phyloP scores from a whole-genome alignment of 257 asterid genomes.

The Schizonepeta tenuifolia region DNA sequence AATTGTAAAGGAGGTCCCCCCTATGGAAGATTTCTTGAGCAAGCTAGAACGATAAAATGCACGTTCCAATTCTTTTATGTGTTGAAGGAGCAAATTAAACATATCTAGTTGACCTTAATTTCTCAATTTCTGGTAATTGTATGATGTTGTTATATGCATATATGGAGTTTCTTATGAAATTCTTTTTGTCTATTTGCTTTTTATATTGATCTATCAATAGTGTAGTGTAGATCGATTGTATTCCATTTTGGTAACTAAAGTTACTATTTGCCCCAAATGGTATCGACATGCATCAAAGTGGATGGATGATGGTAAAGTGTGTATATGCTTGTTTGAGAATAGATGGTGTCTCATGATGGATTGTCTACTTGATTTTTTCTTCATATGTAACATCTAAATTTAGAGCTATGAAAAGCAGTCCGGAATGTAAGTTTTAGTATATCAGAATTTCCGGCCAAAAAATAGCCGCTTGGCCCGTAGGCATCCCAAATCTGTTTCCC shows the following conservation, averaged over 20 bases:
- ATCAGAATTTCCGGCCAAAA: too few relatives aligned
- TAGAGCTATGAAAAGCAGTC: too few relatives aligned
- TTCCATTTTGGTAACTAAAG: neutral
- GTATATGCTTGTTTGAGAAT: neutral
- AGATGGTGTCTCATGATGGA: neutral
- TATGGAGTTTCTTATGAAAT: neutral
- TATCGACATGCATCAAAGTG: neutral
- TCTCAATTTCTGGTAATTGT: constrained; percentile 8
- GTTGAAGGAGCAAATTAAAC: neutral
- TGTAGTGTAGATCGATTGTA: neutral
- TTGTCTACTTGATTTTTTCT: neutral
- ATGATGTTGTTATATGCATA: neutral
- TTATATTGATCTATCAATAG: neutral
- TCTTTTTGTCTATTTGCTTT: neutral
- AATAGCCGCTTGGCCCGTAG: too few relatives aligned
- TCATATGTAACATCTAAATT: neutral
- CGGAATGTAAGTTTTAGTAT: too few relatives aligned
- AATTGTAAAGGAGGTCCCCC: constrained; percentile 81
- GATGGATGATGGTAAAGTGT: neutral
- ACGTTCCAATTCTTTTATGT: constrained; percentile 7
- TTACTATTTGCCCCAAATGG: neutral
- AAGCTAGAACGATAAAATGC: constrained; percentile 73
- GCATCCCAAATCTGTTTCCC: too few relatives aligned
- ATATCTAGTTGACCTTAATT: neutral
- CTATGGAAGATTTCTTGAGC: constrained; percentile 89